phyloP scores from a whole-genome alignment of 345 rosid species.

The Ceriops zippeliana region DNA sequence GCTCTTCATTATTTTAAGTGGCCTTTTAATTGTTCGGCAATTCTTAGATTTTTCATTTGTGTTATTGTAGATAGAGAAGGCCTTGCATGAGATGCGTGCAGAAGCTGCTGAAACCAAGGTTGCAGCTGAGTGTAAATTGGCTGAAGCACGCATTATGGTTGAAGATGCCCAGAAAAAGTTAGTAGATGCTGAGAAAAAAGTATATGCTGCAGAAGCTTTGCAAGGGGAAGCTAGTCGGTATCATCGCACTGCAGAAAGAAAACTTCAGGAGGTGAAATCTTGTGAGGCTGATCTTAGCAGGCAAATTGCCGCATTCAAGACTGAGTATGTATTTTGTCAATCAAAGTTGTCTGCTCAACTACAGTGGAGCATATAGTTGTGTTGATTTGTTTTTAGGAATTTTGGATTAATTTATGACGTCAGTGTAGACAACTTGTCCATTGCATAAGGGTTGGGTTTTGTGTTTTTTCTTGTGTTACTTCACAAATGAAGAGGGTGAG shows the following conservation, averaged over 20 bases:
- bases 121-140: conserved; percentile 59
- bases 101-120: conserved; percentile 91
- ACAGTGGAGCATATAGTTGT: no score
- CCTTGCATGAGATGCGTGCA: conserved; percentile 92
- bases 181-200: conserved; percentile 58
- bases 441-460: no score
- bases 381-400: no score
- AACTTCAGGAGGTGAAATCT: conserved; percentile 71
- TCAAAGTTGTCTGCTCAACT: background rate
- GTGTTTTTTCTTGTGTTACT: no score
- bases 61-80: conserved; percentile 69
- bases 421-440: no score
- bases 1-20: background rate
- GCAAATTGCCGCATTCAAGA: conserved; percentile 55
- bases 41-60: conserved; percentile 15
- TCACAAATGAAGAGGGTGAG: no score
- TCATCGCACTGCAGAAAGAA: conserved; percentile 80
- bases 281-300: conserved; percentile 81
- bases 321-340: conserved; percentile 54
- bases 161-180: conserved; percentile 69
- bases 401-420: no score
- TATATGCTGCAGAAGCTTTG: conserved; percentile 62
- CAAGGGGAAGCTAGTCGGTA: conserved; percentile 66
- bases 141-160: conserved; percentile 61
- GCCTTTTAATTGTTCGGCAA: background rate